These are phyloP conservation scores for Crithidia thermophila DNA, from an alignment of 208 protist genomes.

Conservation along the genomic window DNA sequence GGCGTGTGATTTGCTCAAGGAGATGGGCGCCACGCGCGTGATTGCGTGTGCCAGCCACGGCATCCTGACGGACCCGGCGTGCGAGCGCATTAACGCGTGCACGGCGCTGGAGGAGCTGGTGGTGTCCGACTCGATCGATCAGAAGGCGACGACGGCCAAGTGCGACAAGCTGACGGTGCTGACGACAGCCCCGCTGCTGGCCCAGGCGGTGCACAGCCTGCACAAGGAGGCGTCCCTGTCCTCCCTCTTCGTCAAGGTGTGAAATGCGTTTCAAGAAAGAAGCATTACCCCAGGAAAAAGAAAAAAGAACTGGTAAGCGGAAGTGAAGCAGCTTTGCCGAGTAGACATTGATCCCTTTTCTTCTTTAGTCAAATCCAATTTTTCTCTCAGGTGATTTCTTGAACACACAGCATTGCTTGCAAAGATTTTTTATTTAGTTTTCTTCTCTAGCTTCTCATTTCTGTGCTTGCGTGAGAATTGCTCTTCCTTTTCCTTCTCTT, in stretches of 20 bases:
- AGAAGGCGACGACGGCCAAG: conserved; percentile 56
- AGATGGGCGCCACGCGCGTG: conserved; percentile 92
- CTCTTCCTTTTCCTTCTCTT: not conserved
- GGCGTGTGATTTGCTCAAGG: conserved; percentile 87
- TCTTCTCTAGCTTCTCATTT: too few species aligned
- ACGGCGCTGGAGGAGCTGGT: conserved; percentile 90
- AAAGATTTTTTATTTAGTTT: too few species aligned
- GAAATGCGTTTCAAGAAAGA: too few species aligned
- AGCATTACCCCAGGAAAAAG: too few species aligned
- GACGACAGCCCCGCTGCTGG: conserved; percentile 87
- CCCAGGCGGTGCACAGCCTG: conserved; percentile 83
- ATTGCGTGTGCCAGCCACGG: conserved; percentile 96
- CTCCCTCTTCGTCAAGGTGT: conserved; percentile 78
- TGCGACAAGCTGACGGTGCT: conserved; percentile 91
- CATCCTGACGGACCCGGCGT: conserved; percentile 92
- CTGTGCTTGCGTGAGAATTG: not conserved
- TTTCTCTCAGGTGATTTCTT: too few species aligned
- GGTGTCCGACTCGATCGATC: conserved; percentile 92
- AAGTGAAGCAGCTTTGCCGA: too few species aligned
- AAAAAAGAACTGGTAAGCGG: too few species aligned
- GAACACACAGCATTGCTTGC: too few species aligned
- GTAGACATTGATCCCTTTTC: too few species aligned
- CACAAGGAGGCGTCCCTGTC: conserved; percentile 86
- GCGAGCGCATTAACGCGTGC: conserved; percentile 90
- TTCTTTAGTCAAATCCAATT: too few species aligned